phyloP scores from a whole-genome alignment of 2,329 filamentous ascomycete genomes.

The Pestalotiopsis sp. region DNA sequence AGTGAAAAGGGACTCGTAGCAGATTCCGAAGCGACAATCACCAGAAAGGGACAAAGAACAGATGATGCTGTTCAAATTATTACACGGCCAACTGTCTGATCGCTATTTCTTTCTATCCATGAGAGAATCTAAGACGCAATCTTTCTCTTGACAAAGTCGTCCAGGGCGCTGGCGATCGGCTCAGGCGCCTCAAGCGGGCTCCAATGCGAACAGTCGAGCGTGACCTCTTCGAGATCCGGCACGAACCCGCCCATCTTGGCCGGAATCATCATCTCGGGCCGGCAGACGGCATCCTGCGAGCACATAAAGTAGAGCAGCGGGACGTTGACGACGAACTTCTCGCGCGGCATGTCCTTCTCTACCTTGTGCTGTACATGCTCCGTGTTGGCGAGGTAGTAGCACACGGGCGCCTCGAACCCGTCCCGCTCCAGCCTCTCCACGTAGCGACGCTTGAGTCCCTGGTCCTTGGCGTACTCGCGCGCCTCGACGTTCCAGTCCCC shows the following conservation, averaged over 20 bases:
- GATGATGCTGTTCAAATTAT: too few species aligned
- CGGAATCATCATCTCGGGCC: constrained; percentile 19
- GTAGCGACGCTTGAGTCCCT: constrained; percentile 25
- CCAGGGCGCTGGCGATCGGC: background rate
- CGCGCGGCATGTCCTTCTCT: constrained; percentile 18
- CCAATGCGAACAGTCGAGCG: constrained; percentile 1
- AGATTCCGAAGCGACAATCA: too few species aligned
- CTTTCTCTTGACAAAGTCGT: background rate
- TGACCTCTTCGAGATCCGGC: constrained; percentile 23
- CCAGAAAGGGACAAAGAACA: too few species aligned
- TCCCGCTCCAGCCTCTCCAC: constrained; percentile 24
- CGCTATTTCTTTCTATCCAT: background rate
- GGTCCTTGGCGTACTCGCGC: constrained; percentile 23
- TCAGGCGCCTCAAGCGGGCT: background rate
- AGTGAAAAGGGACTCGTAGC: too few species aligned
- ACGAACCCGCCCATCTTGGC: constrained; percentile 20
- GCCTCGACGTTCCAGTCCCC: constrained; percentile 22
- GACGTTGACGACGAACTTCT: constrained; percentile 22
- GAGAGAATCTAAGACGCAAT: background rate
- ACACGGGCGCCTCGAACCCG: constrained; percentile 29
- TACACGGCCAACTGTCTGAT: too few species aligned
- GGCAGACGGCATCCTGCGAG: constrained; percentile 27
- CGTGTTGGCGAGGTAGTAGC: constrained; percentile 28
- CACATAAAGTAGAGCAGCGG: constrained; percentile 29
- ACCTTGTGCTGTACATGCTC: constrained; percentile 21